Evolutionary conservation across 2,329 filamentous ascomycete genomes (phyloP).

Genomic region (Pseudocercospora fuligena): DNA sequence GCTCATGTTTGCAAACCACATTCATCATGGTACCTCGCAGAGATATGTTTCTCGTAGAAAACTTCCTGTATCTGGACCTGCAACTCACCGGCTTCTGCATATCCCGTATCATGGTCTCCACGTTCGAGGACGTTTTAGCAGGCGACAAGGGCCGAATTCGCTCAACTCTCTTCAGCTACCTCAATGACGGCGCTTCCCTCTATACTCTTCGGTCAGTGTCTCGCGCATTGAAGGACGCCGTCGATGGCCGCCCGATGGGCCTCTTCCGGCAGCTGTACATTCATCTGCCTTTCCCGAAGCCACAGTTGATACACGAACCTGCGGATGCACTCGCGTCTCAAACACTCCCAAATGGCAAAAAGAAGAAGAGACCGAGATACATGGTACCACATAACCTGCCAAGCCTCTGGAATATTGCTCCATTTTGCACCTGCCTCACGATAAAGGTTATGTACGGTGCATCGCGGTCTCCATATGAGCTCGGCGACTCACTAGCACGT

Average conservation of each 20-base stretch:
- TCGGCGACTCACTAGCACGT: not conserved
- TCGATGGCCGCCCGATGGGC: constrained; percentile 12
- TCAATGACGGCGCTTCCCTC: constrained; percentile 25
- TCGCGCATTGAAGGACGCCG: constrained; percentile 2
- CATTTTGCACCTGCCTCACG: constrained; percentile 12
- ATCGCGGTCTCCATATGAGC: not conserved
- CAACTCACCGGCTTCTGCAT: not conserved
- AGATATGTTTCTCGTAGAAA: not conserved
- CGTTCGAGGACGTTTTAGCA: constrained; percentile 28
- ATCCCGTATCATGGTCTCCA: constrained; percentile 24
- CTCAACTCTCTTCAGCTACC: constrained; percentile 18
- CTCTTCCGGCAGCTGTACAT: constrained; percentile 13
- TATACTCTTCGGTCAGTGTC: constrained; percentile 28
- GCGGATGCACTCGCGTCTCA: not conserved
- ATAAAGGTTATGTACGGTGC: constrained; percentile 7
- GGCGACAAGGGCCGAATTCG: constrained; percentile 19
- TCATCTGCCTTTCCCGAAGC: constrained; percentile 4
- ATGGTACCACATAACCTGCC: not conserved
- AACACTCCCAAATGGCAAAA: not conserved
- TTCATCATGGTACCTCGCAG: not conserved
- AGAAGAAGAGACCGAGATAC: not conserved
- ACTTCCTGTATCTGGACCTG: not conserved
- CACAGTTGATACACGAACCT: not conserved
- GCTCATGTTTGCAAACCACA: not conserved
- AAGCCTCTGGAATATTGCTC: constrained; percentile 10